Percentiles rank a stretch among this genome's conserved stretches.
Conservation (phyloP, 139 green algal genomes). For the Chlamydomonas eustigma region DNA sequence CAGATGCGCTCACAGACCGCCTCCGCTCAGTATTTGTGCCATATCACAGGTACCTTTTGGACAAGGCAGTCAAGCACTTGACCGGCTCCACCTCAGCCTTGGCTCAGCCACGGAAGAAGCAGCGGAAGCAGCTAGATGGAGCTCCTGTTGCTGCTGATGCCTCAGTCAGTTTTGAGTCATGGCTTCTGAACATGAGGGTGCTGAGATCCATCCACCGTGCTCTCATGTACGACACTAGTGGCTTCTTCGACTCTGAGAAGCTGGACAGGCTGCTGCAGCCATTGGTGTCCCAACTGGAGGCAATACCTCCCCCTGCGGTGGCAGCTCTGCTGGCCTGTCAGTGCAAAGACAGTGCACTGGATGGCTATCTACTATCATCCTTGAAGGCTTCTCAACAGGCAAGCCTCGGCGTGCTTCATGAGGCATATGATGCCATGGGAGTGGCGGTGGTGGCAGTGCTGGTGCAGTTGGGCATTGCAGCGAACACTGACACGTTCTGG, state of each 20-base stretch:
- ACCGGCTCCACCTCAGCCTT: background rate
- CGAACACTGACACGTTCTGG: constrained; percentile 71
- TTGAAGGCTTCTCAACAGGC: background rate
- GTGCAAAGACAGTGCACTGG: constrained; percentile 19
- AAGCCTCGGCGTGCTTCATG: background rate
- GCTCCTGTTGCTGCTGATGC: constrained; percentile 3
- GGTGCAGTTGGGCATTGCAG: constrained; percentile 69
- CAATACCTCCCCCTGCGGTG: constrained; percentile 16
- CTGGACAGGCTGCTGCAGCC: constrained; percentile 61
- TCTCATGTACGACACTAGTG: constrained; percentile 73
- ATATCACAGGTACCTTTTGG: constrained; percentile 68
- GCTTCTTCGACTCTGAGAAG: constrained; percentile 64
- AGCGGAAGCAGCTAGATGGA: constrained; percentile 28
- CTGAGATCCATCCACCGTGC: constrained; percentile 75
- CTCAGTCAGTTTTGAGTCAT: too few species aligned
- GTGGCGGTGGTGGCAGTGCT: constrained; percentile 46
- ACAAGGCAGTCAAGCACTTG: constrained; percentile 47
- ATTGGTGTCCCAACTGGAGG: constrained; percentile 50
- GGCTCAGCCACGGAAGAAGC: constrained; percentile 43
- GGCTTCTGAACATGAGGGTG: constrained; percentile 45
- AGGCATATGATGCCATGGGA: constrained; percentile 14
- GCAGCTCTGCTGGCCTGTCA: constrained; percentile 1
- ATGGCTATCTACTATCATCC: constrained; percentile 12
- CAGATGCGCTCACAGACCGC: constrained; percentile 53
- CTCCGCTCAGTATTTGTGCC: constrained; percentile 84